These are phyloP conservation scores for Funneliformis caledonium DNA, from an alignment of 371 early-diverging fungal genomes.

Conservation along the genomic window DNA sequence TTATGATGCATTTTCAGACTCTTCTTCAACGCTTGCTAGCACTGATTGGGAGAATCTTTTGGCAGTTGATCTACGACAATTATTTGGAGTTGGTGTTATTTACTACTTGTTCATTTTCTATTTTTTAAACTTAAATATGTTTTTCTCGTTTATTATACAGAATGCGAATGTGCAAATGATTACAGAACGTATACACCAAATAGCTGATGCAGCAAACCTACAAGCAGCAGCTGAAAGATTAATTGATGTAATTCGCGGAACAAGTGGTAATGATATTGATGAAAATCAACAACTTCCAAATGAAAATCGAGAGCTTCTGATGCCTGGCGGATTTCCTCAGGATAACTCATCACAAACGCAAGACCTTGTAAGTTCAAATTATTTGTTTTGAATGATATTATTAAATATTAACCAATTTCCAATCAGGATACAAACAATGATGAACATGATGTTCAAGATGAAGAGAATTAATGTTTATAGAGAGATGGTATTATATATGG, in stretches of 20 bases:
- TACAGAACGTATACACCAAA: constrained; percentile 21
- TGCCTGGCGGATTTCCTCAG: constrained; percentile 26
- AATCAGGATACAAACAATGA: background rate
- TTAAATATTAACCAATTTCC: background rate
- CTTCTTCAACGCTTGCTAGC: background rate
- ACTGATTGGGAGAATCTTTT: background rate
- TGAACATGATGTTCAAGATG: background rate
- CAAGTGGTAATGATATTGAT: background rate
- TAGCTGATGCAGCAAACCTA: constrained; percentile 1
- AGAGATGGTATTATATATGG: too few relatives aligned
- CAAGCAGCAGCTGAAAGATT: constrained; percentile 26
- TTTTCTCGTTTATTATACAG: background rate
- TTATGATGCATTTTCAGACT: background rate
- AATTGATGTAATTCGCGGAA: background rate
- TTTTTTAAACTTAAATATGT: background rate
- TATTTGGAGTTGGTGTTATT: constrained; percentile 16
- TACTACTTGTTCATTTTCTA: background rate
- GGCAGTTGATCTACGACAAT: background rate
- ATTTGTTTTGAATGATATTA: background rate
- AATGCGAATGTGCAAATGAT: constrained; percentile 5
- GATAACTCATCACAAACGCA: background rate
- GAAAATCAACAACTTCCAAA: background rate
- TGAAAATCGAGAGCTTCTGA: background rate
- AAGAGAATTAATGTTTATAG: too few relatives aligned
- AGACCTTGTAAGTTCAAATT: background rate